A percentile compares a stretch with the other conserved stretches of the same genome.
Conservation (phyloP, 495 filamentous ascomycete species). For the Tuber indicum region DNA sequence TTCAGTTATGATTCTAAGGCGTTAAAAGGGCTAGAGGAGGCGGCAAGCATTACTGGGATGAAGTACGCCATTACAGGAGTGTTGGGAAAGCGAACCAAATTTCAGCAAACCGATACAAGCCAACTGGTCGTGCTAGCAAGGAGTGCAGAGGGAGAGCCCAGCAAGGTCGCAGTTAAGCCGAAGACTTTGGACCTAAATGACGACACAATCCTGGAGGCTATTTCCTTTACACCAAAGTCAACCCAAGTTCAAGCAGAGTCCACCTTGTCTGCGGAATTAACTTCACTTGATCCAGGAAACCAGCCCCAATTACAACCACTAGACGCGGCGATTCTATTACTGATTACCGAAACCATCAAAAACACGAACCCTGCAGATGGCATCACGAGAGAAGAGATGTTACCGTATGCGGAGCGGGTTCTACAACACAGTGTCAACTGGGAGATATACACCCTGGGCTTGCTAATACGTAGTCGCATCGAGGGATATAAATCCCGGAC, state of each 20-base stretch:
- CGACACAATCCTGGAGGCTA: slow-evolving; percentile 83
- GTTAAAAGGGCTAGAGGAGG: slow-evolving; percentile 59
- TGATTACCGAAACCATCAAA: slow-evolving; percentile 79
- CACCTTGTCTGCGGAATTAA: slow-evolving; percentile 53
- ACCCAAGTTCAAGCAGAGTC: slow-evolving; percentile 44
- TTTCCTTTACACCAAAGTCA: slow-evolving; percentile 62
- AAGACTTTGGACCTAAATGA: slow-evolving; percentile 72
- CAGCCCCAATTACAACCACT: slow-evolving; percentile 78
- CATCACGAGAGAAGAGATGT: slow-evolving; percentile 82
- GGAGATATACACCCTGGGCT: slow-evolving; percentile 93
- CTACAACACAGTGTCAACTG: slow-evolving; percentile 89
- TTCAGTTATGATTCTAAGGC: slow-evolving; percentile 76
- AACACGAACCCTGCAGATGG: slow-evolving; percentile 77
- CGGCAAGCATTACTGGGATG: slow-evolving; percentile 59
- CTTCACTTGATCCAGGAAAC: slow-evolving; percentile 61
- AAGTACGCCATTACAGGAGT: slow-evolving; percentile 78
- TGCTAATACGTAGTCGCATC: slow-evolving; percentile 79
- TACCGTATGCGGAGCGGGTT: slow-evolving; percentile 83
- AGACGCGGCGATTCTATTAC: slow-evolving; percentile 73
- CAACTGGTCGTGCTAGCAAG: slow-evolving; percentile 88
- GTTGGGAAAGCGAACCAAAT: slow-evolving; percentile 85
- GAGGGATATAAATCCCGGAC: slow-evolving; percentile 81
- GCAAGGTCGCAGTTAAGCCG: slow-evolving; percentile 45
- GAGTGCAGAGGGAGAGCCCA: slow-evolving; percentile 48
- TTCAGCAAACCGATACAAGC: slow-evolving; percentile 79